These are phyloP conservation scores for Hypoxylon lienhwacheense DNA, from an alignment of 495 filamentous ascomycete genomes.

Conservation along the genomic window DNA sequence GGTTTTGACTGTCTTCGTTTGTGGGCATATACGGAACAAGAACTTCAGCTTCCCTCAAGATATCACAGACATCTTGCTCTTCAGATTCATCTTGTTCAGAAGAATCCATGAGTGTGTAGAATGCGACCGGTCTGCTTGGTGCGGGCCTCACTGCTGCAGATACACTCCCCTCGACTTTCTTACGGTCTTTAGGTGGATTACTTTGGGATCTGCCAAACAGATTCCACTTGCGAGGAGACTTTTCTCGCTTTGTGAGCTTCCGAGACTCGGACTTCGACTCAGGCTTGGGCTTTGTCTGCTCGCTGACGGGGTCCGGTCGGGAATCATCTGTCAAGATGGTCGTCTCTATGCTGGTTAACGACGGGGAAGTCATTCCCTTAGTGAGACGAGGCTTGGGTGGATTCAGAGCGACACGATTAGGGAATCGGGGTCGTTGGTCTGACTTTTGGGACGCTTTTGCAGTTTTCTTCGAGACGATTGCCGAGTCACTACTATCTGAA, in stretches of 20 bases:
- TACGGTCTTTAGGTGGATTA: constrained; percentile 47
- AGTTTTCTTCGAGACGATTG: constrained; percentile 44
- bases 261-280: constrained; percentile 40
- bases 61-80: constrained; percentile 60
- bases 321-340: constrained; percentile 58
- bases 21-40: constrained; percentile 22
- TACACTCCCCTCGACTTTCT: constrained; percentile 45
- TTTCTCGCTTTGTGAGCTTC: constrained; percentile 59
- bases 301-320: constrained; percentile 25
- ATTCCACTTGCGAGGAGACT: constrained; percentile 74
- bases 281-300: constrained; percentile 12
- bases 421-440: constrained; percentile 49
- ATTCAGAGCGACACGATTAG: constrained; percentile 42
- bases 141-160: constrained; percentile 48
- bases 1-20: constrained; percentile 2
- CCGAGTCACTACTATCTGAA: constrained; percentile 57
- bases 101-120: constrained; percentile 81
- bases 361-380: constrained; percentile 44
- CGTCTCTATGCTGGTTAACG: constrained; percentile 53
- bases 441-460: constrained; percentile 57
- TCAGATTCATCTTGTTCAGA: constrained; percentile 68
- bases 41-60: constrained; percentile 62
- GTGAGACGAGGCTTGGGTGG: constrained; percentile 50
- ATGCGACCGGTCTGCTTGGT: constrained; percentile 57
- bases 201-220: constrained; percentile 74